Evolutionary conservation across 768 basidiomycete genomes (phyloP), one percentile per base, ranked within the genome.

Genomic region (Tulasnella sp.): DNA sequence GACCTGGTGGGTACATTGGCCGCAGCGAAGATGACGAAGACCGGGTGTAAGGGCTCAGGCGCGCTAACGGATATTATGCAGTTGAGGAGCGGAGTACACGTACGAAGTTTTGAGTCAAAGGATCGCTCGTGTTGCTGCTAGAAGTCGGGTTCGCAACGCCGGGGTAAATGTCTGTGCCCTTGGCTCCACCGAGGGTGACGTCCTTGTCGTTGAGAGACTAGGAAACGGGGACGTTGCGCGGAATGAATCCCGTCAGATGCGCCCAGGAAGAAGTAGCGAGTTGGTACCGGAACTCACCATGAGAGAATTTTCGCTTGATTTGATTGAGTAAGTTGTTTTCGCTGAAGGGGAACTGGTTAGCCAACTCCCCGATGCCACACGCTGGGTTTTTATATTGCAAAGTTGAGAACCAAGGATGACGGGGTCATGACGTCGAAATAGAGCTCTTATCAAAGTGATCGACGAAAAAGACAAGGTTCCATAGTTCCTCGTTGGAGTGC

Each of bases 1-100:
- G 1, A 86, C 85, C 86, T 88, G 77, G 42, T 15, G 15, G 13
- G 13, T 51, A 23, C 23, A 51, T 51, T 51, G 51, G n/a, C n/a
- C 23, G 51, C 9, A 20, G n/a, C 10, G 51, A 51, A 51, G n/a
- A 70, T 11, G 70, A 70, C 11, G n/a, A 2, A 7, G 20, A 51
- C 6, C n/a, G 11, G 23, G 48, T 13, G 48, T 51, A n/a, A 51
- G 6, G 51, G n/a, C 23, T 7, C 3, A 20, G 51, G n/a, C n/a
- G 51, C 20, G 51, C 51, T 23, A n/a, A 6, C 23, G 6, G 23
- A 11, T 11, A 44, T 18, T 18, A 69, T 69, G 26, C 18, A 11
- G 23, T 4, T 1, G 23, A 42, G 13, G 13, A 7, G 18, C 1
- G 39, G 23, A 20, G 6, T 18, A 7, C 23, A 76, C 75, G 32